Evolutionary conservation across 2,329 filamentous ascomycete genomes (phyloP), one percentile per base, ranked within the genome.

Genomic region (Colletotrichum sp.): DNA sequence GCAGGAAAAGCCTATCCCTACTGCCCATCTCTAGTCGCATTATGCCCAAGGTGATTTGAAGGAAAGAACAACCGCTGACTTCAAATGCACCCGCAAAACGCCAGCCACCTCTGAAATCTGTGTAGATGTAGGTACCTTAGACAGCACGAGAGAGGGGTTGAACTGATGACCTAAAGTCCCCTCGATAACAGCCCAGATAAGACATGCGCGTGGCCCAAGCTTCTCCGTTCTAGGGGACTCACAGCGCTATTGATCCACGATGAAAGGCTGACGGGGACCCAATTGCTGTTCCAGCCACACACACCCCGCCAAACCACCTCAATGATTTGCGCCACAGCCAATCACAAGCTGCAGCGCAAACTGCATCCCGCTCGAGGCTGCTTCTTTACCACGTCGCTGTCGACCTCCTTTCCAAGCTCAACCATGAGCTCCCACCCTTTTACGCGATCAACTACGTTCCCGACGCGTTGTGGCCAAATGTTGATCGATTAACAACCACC

Each of bases 331-430:
- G 44, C 21, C 16, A n/a, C 49, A 30, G 18, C 74, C 74, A 76
- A 76, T 76, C 74, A 76, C 32, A 60, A 73, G 64, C 59, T 74
- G 74, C 65, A 52, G 49, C 71, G 74, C 65, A 76, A 74, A 76
- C 74, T 63, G 73, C 74, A 74, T 74, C 70, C 72, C 55, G 39
- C 69, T 72, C 28, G 49, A 74, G 71, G 57, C 70, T 73, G 64
- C 64, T 63, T 69, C 74, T 67, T 28, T 67, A 64, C 65, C 64
- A 49, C 64, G 64, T 62, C 28, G 69, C 49, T 52, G 18, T 36
- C 52, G 63, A 69, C 70, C 34, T 69, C 57, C 70, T 73, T 60
- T 59, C 34, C 64, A 26, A 24, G 74, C 57, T 74, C 39, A 59
- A 69, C 21, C 28, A 74, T 69, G 64, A 60, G 49, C 34, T 65